These are phyloP conservation scores for Trichosporon sp. DNA, from an alignment of 1,284 basidiomycete species.

Conservation along the genomic window DNA sequence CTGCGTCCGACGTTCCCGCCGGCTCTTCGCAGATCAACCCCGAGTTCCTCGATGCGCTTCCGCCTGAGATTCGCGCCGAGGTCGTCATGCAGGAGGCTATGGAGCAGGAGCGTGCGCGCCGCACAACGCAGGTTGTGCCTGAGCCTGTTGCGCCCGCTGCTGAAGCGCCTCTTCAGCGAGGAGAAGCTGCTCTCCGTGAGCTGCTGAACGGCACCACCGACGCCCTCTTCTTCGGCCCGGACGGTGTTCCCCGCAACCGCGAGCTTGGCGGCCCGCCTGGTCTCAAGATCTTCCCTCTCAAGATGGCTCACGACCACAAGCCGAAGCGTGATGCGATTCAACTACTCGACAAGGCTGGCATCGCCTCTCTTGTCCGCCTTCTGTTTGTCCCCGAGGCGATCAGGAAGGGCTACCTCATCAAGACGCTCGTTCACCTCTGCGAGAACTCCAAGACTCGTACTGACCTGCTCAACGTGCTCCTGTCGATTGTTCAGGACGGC, in stretches of 20 bases:
- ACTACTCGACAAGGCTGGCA: conserved; percentile 83
- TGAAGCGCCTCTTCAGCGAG: conserved; percentile 4
- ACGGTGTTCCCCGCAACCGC: neutral
- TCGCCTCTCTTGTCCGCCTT: conserved; percentile 84
- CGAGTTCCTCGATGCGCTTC: conserved; percentile 94
- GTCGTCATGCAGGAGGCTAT: conserved; percentile 90
- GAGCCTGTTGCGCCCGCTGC: neutral
- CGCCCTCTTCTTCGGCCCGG: conserved; percentile 4
- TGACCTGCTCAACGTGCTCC: conserved; percentile 86
- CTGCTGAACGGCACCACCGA: conserved; percentile 6
- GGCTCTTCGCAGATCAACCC: conserved; percentile 82
- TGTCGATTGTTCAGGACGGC: conserved; percentile 90
- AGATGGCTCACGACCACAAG: conserved; percentile 29
- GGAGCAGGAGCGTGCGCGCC: conserved; percentile 56
- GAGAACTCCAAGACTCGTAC: conserved; percentile 88
- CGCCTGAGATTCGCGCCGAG: conserved; percentile 92
- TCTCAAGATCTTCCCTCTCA: conserved; percentile 8
- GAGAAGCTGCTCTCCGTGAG: conserved; percentile 5
- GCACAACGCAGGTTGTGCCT: conserved; percentile 20
- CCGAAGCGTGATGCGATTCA: conserved; percentile 78
- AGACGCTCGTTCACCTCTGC: conserved; percentile 89
- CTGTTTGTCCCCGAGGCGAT: conserved; percentile 94
- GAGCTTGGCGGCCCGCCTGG: neutral
- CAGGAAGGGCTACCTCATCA: conserved; percentile 77
- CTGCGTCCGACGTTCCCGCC: conserved; percentile 57